These are phyloP conservation scores for Diversispora eburnea DNA, from an alignment of 192 early-diverging fungal species.

Conservation along the genomic window DNA sequence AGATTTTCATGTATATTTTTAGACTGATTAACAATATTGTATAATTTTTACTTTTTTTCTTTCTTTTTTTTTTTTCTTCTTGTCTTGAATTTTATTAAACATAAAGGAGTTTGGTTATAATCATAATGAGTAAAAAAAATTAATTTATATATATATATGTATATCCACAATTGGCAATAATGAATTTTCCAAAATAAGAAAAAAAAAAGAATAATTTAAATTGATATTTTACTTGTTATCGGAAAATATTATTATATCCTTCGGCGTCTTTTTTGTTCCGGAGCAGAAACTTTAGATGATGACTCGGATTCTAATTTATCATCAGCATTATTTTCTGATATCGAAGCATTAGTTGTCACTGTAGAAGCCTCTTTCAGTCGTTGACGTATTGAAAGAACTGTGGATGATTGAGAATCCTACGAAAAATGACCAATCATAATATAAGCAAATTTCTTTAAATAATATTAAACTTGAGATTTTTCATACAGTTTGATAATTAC, in stretches of 20 bases:
- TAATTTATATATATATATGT: too few relatives aligned
- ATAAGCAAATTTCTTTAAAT: neutral
- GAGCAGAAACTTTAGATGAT: neutral
- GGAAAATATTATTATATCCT: neutral
- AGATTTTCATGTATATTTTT: too few relatives aligned
- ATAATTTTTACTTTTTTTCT: too few relatives aligned
- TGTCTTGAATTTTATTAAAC: too few relatives aligned
- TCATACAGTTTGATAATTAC: neutral
- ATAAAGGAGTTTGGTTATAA: too few relatives aligned
- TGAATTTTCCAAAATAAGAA: too few relatives aligned
- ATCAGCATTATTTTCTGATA: neutral
- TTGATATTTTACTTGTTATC: too few relatives aligned
- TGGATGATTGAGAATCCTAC: constrained; percentile 7
- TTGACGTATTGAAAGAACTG: constrained; percentile 16
- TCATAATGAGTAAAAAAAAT: too few relatives aligned
- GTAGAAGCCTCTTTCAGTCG: constrained; percentile 14
- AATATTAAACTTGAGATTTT: neutral
- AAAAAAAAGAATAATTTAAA: too few relatives aligned
- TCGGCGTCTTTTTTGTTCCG: constrained; percentile 8
- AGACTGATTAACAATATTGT: too few relatives aligned
- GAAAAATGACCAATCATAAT: neutral
- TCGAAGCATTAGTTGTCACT: neutral
- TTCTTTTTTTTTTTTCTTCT: too few relatives aligned
- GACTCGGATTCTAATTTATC: neutral
- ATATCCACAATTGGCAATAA: too few relatives aligned